Base-by-base conservation (phyloP, 164 flowering plant species). In the grape (Vitis vinifera) region DNA sequence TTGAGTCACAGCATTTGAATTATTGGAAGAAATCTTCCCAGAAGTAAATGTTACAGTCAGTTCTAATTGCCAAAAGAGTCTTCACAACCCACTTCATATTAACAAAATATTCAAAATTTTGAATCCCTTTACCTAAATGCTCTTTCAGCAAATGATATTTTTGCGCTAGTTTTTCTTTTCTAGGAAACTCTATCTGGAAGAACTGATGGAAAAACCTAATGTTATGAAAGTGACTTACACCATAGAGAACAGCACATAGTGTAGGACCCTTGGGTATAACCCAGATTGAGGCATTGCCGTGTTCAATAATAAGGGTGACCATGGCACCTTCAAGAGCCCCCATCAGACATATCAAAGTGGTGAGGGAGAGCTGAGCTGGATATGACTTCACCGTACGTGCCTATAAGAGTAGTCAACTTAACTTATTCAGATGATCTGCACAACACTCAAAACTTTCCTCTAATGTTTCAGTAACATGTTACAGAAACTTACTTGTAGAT, bases 361-460 rank as follows among this genome's bases (percentile, higher is more conserved):
- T 73, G 12, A 87, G 76, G 12, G 87, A 83, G 8, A 87, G 81
- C 63, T 78, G 80, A 0, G 83, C 85, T 0, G 88, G 91, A 62
- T 83, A 87, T 9, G 84, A 66, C 71, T 76, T 84, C 17, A 88
- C 67, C 1, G 87, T 84, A 1, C 74, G 70, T 11, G 88, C 83
- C 91, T 87, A 37, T 37, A 37, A 37, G 44, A 60, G 3, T 60
- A 2, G 9, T 16, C 17, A 16, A n/a, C 56, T 53, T n/a, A 23
- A 23, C 27, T 53, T 53, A 5, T 53, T 53, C 13, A n/a, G 7
- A 9, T 14, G 56, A 53, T 12, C 5, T 53, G 10, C 56, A 12
- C 44, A 37, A 37, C 7, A 37, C 5, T 37, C 44, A 6, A 4
- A 37, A 37, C 44, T 37, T 23, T 37, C 44, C 44, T 37, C 44